Evolutionary conservation across 257 asterid species (phyloP).

Genomic region (Plectranthus barbatus): DNA sequence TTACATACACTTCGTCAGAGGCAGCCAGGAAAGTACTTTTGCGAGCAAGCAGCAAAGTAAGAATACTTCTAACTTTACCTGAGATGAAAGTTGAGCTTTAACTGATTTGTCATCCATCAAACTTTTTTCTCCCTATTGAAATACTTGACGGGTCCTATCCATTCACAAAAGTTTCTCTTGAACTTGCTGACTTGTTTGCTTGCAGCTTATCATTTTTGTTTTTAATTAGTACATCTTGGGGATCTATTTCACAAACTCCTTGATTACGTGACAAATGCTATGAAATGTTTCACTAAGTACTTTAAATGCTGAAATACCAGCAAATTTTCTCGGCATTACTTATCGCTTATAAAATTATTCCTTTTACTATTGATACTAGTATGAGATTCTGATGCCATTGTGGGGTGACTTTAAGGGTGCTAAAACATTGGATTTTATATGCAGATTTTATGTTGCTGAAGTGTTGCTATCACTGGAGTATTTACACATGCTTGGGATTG

Average conservation of each 20-base stretch:
- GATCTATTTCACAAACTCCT: neutral
- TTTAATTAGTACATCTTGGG: neutral
- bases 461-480: conserved; percentile 74
- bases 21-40: conserved; percentile 60
- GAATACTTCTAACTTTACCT: conserved; percentile 11
- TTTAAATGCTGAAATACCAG: neutral
- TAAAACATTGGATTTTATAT: neutral
- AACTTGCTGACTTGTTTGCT: neutral
- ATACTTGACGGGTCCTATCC: neutral
- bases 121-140: neutral
- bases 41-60: conserved; percentile 68
- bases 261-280: neutral
- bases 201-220: neutral
- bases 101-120: neutral
- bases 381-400: neutral
- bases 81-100: neutral
- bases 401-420: neutral
- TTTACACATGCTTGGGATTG: conserved; percentile 82
- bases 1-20: conserved; percentile 62
- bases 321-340: neutral
- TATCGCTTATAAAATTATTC: neutral
- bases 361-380: neutral
- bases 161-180: neutral
- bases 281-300: neutral
- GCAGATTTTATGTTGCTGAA: conserved; percentile 81